A percentile compares a stretch with the other conserved stretches of the same genome.
Conservation (phyloP, 257 asterid genomes). For the Fraxinus excelsior region DNA sequence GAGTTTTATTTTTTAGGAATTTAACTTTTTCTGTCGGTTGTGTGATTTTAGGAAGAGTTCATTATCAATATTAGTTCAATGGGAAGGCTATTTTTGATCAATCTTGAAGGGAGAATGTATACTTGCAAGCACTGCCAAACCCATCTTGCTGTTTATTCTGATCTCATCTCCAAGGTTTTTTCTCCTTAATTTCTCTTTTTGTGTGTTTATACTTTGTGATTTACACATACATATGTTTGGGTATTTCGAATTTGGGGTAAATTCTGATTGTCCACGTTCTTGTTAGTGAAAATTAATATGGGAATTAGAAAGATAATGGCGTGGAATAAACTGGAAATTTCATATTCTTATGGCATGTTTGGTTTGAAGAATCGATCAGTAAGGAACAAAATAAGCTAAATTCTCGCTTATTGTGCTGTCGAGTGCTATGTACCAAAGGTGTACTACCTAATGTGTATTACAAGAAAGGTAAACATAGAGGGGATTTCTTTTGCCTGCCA, state of each 20-base stretch:
- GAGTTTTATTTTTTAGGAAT: not conserved
- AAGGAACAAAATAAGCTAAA: not conserved
- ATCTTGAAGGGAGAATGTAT: slow-evolving; percentile 62
- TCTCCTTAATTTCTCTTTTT: not conserved
- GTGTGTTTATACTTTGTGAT: not conserved
- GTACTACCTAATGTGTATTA: too few species aligned
- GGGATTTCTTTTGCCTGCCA: not conserved
- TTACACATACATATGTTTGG: not conserved
- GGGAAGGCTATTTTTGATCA: slow-evolving; percentile 67
- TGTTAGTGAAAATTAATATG: slow-evolving; percentile 10
- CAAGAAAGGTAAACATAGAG: not conserved
- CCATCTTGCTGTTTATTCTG: slow-evolving; percentile 62
- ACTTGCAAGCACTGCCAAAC: slow-evolving; percentile 73
- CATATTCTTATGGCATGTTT: not conserved
- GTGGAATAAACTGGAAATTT: not conserved
- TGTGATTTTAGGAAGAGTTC: slow-evolving; percentile 14
- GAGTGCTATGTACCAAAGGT: too few species aligned
- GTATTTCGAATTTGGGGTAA: slow-evolving; percentile 1
- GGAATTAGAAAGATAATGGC: not conserved
- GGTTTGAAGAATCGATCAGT: not conserved
- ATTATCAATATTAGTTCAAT: slow-evolving; percentile 32
- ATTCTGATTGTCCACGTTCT: not conserved
- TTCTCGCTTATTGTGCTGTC: too few species aligned
- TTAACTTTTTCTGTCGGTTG: not conserved
- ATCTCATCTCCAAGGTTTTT: slow-evolving; percentile 67